A percentile compares a stretch with the other conserved stretches of the same genome.
Conservation (phyloP, 441 rosid species). For the Eugenia klotzschiana region DNA sequence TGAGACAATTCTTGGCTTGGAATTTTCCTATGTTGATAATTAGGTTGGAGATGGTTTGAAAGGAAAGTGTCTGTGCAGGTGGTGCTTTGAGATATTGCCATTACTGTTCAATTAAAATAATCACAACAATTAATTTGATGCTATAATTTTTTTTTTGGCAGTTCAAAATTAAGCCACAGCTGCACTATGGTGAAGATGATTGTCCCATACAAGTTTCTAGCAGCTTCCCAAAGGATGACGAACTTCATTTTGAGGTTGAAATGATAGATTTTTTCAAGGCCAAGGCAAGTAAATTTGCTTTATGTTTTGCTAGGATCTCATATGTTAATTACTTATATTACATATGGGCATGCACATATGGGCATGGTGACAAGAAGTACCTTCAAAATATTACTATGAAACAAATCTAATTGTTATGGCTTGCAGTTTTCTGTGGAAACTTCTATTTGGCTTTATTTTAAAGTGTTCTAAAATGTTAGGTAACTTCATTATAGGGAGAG, state of each 20-base stretch:
- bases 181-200: slow-evolving; percentile 83
- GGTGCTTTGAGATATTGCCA: not conserved
- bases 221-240: slow-evolving; percentile 73
- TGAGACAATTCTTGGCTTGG: not conserved
- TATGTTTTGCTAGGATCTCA: not conserved
- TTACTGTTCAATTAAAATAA: not conserved
- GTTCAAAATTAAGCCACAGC: slow-evolving; percentile 90
- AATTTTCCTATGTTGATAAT: not conserved
- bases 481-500: not conserved
- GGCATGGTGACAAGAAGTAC: not conserved
- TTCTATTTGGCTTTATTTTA: not conserved
- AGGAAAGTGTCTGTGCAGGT: not conserved
- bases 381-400: not conserved
- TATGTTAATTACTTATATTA: not conserved
- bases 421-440: not conserved
- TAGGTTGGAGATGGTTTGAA: not conserved
- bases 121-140: not conserved
- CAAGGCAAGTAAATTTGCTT: slow-evolving; percentile 39
- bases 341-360: not conserved
- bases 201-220: slow-evolving; percentile 67
- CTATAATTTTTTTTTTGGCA: slow-evolving; percentile 13
- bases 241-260: slow-evolving; percentile 95
- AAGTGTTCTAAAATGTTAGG: not conserved
- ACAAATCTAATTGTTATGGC: not conserved
- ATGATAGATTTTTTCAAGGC: slow-evolving; percentile 67